Conservation (phyloP, 495 filamentous ascomycete genomes). For the Evernia prunastri region DNA sequence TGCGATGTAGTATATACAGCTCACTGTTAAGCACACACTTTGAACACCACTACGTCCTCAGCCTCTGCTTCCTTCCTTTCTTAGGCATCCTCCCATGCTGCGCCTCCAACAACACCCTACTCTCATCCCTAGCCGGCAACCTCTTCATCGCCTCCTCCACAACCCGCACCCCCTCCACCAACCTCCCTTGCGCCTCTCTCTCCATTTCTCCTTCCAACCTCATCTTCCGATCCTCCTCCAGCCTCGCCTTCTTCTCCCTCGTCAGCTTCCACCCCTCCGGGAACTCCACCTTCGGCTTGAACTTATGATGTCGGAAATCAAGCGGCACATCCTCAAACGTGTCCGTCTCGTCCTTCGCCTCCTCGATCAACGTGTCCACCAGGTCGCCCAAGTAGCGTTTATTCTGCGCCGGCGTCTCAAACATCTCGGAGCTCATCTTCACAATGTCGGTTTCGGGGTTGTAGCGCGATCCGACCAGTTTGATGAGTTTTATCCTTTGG, state of each 20-base stretch:
- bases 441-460: slow-evolving; percentile 80
- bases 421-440: slow-evolving; percentile 87
- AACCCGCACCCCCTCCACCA: slow-evolving; percentile 50
- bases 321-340: slow-evolving; percentile 84
- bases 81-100: slow-evolving; percentile 12
- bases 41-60: slow-evolving; percentile 7
- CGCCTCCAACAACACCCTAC: slow-evolving; percentile 17
- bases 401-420: slow-evolving; percentile 83
- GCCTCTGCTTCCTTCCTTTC: slow-evolving; percentile 9
- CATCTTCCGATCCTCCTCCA: slow-evolving; percentile 53
- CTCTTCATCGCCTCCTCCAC: slow-evolving; percentile 46
- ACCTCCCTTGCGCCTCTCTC: slow-evolving; percentile 39
- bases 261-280: slow-evolving; percentile 78
- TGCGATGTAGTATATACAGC: background rate
- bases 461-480: slow-evolving; percentile 81
- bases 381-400: slow-evolving; percentile 85
- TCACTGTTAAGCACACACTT: background rate
- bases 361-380: slow-evolving; percentile 62
- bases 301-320: slow-evolving; percentile 79
- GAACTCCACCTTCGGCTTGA: slow-evolving; percentile 61
- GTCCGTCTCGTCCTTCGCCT: slow-evolving; percentile 72
- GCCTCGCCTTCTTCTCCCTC: slow-evolving; percentile 54
- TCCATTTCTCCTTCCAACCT: slow-evolving; percentile 41
- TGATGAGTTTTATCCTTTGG: slow-evolving; percentile 76
- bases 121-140: slow-evolving; percentile 36